Percentiles rank a stretch among this genome's conserved stretches.
phyloP scores from a whole-genome alignment of 805 yeast species.

The Wickerhamiella allomyrinae region DNA sequence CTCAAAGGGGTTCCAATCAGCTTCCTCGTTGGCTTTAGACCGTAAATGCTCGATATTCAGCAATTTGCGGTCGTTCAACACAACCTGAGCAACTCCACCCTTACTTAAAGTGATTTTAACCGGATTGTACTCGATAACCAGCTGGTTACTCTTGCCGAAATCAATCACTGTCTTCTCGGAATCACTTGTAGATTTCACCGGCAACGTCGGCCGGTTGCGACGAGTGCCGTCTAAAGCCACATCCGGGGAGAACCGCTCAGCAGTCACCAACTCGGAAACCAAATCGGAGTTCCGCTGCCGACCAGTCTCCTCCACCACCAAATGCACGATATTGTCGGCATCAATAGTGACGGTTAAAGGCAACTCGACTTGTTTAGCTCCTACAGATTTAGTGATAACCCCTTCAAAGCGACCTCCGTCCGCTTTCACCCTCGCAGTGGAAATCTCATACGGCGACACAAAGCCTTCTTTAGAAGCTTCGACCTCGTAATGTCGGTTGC shows the following conservation, averaged over 20 bases:
- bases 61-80: constrained; percentile 53
- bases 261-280: constrained; percentile 2
- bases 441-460: constrained; percentile 27
- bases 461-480: constrained; percentile 29
- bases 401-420: constrained; percentile 7
- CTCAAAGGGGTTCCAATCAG: constrained; percentile 42
- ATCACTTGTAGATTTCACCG: not conserved
- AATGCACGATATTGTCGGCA: constrained; percentile 46
- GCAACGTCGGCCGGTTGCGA: not conserved
- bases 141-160: constrained; percentile 22
- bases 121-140: constrained; percentile 33
- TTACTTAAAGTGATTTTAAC: constrained; percentile 37
- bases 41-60: constrained; percentile 79
- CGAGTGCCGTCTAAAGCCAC: not conserved
- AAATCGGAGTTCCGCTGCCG: constrained; percentile 18
- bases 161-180: not conserved
- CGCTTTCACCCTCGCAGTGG: constrained; percentile 1
- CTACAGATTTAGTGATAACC: constrained; percentile 7
- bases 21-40: constrained; percentile 28
- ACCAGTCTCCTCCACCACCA: constrained; percentile 50
- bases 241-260: constrained; percentile 1
- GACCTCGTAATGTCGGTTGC: constrained; percentile 58
- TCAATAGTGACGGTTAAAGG: constrained; percentile 47
- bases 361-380: constrained; percentile 29
- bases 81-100: constrained; percentile 34